These are phyloP conservation scores for Cynanchum wilfordii DNA, from an alignment of 257 asterid species.

Conservation along the genomic window DNA sequence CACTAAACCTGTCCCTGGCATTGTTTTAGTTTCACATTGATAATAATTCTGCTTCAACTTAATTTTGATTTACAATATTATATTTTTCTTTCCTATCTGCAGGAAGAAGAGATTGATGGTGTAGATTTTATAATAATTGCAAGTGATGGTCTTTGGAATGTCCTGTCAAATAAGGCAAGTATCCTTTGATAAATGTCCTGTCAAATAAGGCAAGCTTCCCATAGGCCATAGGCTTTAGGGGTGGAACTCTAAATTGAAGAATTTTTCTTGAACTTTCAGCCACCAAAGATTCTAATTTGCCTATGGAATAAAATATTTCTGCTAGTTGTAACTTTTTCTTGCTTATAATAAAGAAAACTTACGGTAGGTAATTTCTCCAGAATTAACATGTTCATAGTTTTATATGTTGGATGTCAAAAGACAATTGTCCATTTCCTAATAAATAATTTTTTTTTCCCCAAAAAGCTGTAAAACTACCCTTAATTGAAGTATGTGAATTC, in stretches of 20 bases:
- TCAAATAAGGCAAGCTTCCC: slow-evolving; percentile 50
- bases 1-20: background rate
- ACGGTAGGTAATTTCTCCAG: background rate
- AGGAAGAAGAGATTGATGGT: slow-evolving; percentile 70
- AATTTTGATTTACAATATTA: background rate
- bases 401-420: background rate
- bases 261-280: background rate
- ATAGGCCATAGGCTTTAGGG: background rate
- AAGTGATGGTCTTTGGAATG: slow-evolving; percentile 87
- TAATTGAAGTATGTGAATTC: background rate
- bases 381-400: background rate
- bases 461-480: background rate
- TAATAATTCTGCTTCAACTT: background rate
- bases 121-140: slow-evolving; percentile 70
- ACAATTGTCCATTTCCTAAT: background rate
- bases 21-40: background rate
- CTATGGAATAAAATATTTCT: background rate
- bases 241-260: background rate
- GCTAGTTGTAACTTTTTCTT: background rate
- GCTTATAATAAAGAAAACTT: background rate
- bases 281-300: background rate
- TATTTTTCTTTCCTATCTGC: background rate
- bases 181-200: slow-evolving; percentile 37
- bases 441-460: background rate
- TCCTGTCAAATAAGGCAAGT: slow-evolving; percentile 63